Percentiles rank a stretch among this genome's conserved stretches.
Evolutionary conservation across 345 rosid species (phyloP).

Genomic region (Toxicodendron radicans): DNA sequence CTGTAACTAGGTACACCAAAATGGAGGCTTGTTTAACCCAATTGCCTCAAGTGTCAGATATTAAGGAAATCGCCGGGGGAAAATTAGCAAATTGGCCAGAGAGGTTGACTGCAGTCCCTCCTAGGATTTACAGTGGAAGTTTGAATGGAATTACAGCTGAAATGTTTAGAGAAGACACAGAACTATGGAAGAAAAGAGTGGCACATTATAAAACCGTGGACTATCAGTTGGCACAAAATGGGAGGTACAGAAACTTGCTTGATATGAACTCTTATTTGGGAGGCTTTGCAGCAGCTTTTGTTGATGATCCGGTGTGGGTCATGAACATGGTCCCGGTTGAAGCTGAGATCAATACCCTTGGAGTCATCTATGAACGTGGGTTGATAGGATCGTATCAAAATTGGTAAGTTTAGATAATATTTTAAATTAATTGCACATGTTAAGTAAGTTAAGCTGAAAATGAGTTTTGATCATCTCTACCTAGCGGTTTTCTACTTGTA

Average conservation of each 20-base stretch:
- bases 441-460: too few relatives aligned
- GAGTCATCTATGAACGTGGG: slow-evolving; percentile 84
- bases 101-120: slow-evolving; percentile 69
- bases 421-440: background rate
- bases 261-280: slow-evolving; percentile 85
- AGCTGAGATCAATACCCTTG: slow-evolving; percentile 62
- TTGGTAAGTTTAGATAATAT: slow-evolving; percentile 42
- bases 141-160: slow-evolving; percentile 55
- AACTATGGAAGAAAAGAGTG: slow-evolving; percentile 72
- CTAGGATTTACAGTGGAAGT: slow-evolving; percentile 64
- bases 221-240: slow-evolving; percentile 56
- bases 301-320: slow-evolving; percentile 80
- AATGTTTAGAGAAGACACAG: slow-evolving; percentile 47
- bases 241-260: slow-evolving; percentile 84
- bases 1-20: slow-evolving; percentile 64
- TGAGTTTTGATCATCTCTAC: background rate
- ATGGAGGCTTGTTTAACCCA: slow-evolving; percentile 84
- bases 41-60: slow-evolving; percentile 65
- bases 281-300: slow-evolving; percentile 83
- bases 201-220: slow-evolving; percentile 69
- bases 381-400: slow-evolving; percentile 89
- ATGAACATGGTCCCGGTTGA: slow-evolving; percentile 81
- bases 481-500: background rate
- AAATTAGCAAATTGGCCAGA: slow-evolving; percentile 73
- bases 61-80: slow-evolving; percentile 73